These are phyloP conservation scores for Leptographium galeiforme DNA, from an alignment of 2,329 filamentous ascomycete species.

Conservation along the genomic window DNA sequence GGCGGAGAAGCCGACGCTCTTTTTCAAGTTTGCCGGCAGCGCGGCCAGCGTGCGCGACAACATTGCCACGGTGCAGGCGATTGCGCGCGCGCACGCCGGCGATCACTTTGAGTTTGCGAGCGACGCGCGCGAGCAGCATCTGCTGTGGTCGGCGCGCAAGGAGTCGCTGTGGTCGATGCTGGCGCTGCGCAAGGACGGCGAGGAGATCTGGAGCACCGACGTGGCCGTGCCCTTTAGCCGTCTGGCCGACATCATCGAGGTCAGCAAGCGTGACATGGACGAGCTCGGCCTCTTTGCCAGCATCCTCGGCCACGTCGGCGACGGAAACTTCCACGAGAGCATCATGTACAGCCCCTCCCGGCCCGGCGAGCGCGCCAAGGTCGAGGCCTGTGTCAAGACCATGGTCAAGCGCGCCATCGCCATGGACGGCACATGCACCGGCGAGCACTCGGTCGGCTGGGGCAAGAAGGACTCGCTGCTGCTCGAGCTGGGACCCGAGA, in stretches of 20 bases:
- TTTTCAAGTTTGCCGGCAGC: conserved; percentile 79
- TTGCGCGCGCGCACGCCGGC: conserved; percentile 51
- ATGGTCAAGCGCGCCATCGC: conserved; percentile 86
- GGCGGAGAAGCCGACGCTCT: conserved; percentile 65
- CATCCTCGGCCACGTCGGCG: conserved; percentile 80
- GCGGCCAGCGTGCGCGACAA: conserved; percentile 67
- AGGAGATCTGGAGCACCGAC: conserved; percentile 72
- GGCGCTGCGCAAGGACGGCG: conserved; percentile 48
- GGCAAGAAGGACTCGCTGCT: conserved; percentile 73
- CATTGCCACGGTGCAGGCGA: conserved; percentile 52
- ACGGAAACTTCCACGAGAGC: conserved; percentile 88
- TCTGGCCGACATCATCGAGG: conserved; percentile 62
- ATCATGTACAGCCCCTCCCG: conserved; percentile 73
- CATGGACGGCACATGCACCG: conserved; percentile 89
- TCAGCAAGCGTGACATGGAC: conserved; percentile 81
- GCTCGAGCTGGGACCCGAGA: conserved; percentile 68
- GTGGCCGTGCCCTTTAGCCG: conserved; percentile 70
- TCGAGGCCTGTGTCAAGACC: conserved; percentile 70
- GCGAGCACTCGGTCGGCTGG: conserved; percentile 75
- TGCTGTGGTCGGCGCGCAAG: conserved; percentile 70
- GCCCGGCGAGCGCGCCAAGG: conserved; percentile 56
- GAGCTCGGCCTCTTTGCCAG: conserved; percentile 75
- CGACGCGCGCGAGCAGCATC: conserved; percentile 54
- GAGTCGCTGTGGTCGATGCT: conserved; percentile 78
- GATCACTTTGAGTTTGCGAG: conserved; percentile 65